Base-by-base conservation (phyloP, 1,284 basidiomycete species). In the Agaricales sp. region DNA sequence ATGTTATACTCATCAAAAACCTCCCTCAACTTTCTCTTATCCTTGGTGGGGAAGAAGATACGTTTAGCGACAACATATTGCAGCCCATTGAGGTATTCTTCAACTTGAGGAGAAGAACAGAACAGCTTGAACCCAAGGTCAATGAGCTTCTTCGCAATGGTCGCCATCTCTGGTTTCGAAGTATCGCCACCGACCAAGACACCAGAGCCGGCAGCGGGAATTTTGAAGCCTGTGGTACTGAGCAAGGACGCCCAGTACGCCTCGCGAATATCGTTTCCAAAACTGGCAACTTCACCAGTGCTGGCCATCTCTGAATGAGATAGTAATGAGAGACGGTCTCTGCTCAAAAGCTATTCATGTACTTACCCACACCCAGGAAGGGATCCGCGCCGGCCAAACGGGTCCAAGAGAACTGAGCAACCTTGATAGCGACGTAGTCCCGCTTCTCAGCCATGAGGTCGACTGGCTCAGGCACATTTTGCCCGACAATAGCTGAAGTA, bases 341-440 rank as follows among this genome's bases (percentile, higher is more conserved):
- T n/a, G n/a, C n/a, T n/a, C n/a, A n/a, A n/a, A 47, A 51, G 21
- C 51, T 20, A 49, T 45, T 35, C 19, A 51, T 19, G 18, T 18
- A 76, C 84, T 65, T 55, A 90, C 87, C 88, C 54, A 96, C 93
- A 53, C 92, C 93, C 50, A 97, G 75, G 83, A 95, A 96, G 24
- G 95, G 96, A 71, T 98, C 95, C 14, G 95, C 94, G 54, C 92
- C 92, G 38, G 76, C 85, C 43, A 99, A 67, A 54, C 95, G 87
- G 45, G 94, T 98, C 94, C 94, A 99, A 6, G 92, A 95, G 76
- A 99, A 99, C 62, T 96, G 95, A 3, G 96, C 86, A 47, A 98
- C 94, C 73, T 99, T 99, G 77, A 99, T 91, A 13, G 93, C 88
- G 16, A 87, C 89, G 64, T 99, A 98, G 66, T 96, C 87, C 38